Evolutionary conservation across 768 basidiomycete genomes (phyloP).

Genomic region (Rhizopogon vesiculosus): DNA sequence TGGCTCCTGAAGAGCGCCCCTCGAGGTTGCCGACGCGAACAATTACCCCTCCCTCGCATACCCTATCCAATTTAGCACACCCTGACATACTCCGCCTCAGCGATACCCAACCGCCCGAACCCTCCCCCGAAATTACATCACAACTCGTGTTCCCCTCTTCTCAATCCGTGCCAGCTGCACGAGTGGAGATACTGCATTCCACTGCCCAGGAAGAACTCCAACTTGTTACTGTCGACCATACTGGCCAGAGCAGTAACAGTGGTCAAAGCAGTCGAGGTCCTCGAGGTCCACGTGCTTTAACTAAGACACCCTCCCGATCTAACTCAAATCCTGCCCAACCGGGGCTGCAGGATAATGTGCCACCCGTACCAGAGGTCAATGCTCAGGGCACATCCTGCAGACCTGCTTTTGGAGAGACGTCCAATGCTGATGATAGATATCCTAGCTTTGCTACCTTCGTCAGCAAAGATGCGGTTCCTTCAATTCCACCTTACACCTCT

Average conservation of each 20-base stretch:
- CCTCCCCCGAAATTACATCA: slow-evolving; percentile 6
- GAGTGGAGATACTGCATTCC: slow-evolving; percentile 1
- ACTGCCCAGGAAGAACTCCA: slow-evolving; percentile 1
- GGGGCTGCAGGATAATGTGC: slow-evolving; percentile 3
- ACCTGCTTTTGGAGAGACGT: slow-evolving; percentile 10
- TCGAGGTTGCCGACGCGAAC: slow-evolving; percentile 27
- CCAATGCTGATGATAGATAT: slow-evolving; percentile 9
- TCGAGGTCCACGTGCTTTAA: slow-evolving; percentile 37
- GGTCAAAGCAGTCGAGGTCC: slow-evolving; percentile 31
- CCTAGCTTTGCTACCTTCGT: neutral
- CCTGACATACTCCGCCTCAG: slow-evolving; percentile 8
- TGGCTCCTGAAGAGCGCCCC: slow-evolving; percentile 31
- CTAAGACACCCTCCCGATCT: slow-evolving; percentile 27
- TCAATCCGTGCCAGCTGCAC: slow-evolving; percentile 7
- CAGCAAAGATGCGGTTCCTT: neutral
- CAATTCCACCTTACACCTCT: neutral
- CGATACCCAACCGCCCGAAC: slow-evolving; percentile 18
- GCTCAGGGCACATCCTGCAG: neutral
- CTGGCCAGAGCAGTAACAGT: slow-evolving; percentile 27
- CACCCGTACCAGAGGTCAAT: slow-evolving; percentile 2
- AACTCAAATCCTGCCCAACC: slow-evolving; percentile 14
- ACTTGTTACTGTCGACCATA: slow-evolving; percentile 6
- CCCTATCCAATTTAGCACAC: slow-evolving; percentile 23
- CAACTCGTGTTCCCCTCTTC: slow-evolving; percentile 1
- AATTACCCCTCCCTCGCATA: slow-evolving; percentile 21